Evolutionary conservation across 176 grass and related monocot species (phyloP), one percentile per base, ranked within the genome.

Genomic region (Oryza rufipogon): DNA sequence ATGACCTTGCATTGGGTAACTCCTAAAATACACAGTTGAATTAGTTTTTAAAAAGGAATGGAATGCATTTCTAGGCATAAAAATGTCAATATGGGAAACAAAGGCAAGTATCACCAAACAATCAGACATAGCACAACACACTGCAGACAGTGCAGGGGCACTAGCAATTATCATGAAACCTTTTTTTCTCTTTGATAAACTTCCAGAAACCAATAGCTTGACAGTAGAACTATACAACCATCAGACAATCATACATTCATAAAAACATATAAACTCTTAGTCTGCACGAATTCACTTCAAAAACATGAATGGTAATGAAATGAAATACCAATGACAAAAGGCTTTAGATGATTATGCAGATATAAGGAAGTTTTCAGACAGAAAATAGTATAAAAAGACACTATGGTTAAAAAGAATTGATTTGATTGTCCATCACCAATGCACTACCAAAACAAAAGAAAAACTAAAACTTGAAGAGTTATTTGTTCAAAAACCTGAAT

Each of bases 1-100:
- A 99, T 84, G 87, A 87, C 85, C 91, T 86, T 70, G 96, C 92
- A 91, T 96, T 99, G n/a, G 93, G 96, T 75, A 99, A 83, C 78
- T 93, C 96, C 96, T 99, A 90, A 87, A 83, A 88, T 42, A 71
- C 47, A 76, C 6, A 88, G 42, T 74, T 42, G 54, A 70, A 45
- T 49, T 82, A 80, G 76, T 84, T 52, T 52, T 49, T 80, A 70
- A 36, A 15, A 69, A 87, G 48, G 19, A 32, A 82, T 78, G 74
- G 66, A 82, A 83, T 75, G 11, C 61, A 52, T 3, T 32, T 64
- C 48, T 36, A 63, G 58, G 58, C 2, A 23, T 20, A 63, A 63
- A 61, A 63, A 63, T 23, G 2, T 23, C 58, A 63, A 23, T 66
- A 73, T 52, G 20, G 6, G 19, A 85, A 86, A 70, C 20, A 82